Base-by-base conservation (phyloP, 257 asterid genomes). In the Solanum habrochaites region DNA sequence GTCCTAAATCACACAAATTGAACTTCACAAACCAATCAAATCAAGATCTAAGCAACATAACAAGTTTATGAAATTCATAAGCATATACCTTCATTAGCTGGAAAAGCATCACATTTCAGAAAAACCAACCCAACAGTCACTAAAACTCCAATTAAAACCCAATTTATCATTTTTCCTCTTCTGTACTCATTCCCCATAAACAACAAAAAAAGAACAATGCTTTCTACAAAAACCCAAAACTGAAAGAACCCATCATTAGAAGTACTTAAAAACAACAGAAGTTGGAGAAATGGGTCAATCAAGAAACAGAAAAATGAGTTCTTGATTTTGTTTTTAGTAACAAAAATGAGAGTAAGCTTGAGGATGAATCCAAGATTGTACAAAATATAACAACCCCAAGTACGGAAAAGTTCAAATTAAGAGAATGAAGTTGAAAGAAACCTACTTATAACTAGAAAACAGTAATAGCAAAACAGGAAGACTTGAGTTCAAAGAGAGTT, bases 401-500 rank as follows among this genome's bases (percentile, higher is more conserved):
- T 91, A 62, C 88, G 92, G 88, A 86, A 92, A 86, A 13, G 47
- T 7, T 71, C 31, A 85, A 89, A 88, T 85, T 86, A 56, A 90
- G 39, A 82, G 81, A 91, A 89, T 86, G 90, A 75, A 89, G 89
- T 81, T 39, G 72, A 60, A 49, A 81, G 62, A 86, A 27, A 86
- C 15, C 20, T 39, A 37, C 39, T 43, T 0, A 45, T 47, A 56
- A 56, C 64, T 56, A 56, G 64, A 10, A 64, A 47, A 42, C 6
- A 82, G 73, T 32, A 82, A 1, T 27, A 67, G 37, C 6, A 67
- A 7, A 56, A 18, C 37, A 67, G 15, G 85, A 91, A 93, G 90
- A 89, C 97, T 94, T 96, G 89, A 94, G 94, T 90, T 92, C 90
- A 93, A 95, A 95, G 91, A 85, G 88, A 88, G 89, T 88, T 81